Evolutionary conservation across 805 yeast species (phyloP).

Genomic region (Candida adriatica): DNA sequence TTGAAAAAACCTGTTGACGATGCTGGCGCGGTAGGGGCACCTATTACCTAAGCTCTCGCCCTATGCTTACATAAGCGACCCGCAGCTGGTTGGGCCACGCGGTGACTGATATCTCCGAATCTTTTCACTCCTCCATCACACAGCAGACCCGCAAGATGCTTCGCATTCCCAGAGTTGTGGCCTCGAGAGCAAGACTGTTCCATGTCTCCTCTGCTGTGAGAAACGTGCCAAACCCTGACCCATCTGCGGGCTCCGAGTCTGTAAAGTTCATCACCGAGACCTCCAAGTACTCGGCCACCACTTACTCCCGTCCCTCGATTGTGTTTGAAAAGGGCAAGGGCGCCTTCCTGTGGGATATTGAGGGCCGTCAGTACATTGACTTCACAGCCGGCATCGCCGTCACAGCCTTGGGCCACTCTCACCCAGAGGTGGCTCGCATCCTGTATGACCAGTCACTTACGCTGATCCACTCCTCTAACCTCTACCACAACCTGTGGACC

Average conservation of each 20-base stretch:
- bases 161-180: no score
- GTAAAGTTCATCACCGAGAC: slow-evolving; percentile 12
- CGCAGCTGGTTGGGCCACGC: no score
- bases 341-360: slow-evolving; percentile 72
- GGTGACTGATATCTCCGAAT: no score
- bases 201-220: no score
- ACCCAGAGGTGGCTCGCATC: slow-evolving; percentile 67
- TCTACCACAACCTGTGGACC: slow-evolving; percentile 80
- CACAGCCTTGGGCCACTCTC: slow-evolving; percentile 86
- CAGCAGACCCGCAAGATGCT: no score
- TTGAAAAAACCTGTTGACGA: no score
- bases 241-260: slow-evolving; percentile 11
- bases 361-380: slow-evolving; percentile 73
- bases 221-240: slow-evolving; percentile 28
- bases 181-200: no score
- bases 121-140: no score
- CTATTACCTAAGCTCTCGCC: no score
- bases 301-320: slow-evolving; percentile 73
- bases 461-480: slow-evolving; percentile 77
- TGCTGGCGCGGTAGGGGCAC: no score
- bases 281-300: slow-evolving; percentile 52
- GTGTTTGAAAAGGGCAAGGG: slow-evolving; percentile 80
- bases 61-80: no score
- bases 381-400: slow-evolving; percentile 97
- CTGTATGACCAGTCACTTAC: slow-evolving; percentile 64